These are phyloP conservation scores for Rhynchospora breviuscula DNA, from an alignment of 176 grass and related monocot genomes.

Conservation along the genomic window DNA sequence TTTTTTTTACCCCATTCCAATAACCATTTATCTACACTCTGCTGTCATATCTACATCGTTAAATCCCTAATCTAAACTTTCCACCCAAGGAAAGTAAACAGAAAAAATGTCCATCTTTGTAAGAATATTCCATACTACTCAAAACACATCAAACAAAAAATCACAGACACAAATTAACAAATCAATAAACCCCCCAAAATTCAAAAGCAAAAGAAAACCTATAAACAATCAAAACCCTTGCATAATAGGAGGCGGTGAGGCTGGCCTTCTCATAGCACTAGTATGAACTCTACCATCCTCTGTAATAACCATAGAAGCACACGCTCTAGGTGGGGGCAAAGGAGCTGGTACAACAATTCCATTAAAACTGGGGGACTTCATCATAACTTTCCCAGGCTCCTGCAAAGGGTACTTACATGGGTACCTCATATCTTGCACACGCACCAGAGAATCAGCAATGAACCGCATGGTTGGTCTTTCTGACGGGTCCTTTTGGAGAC, in stretches of 20 bases:
- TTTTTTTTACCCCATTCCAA: background rate
- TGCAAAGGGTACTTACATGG: conserved; percentile 68
- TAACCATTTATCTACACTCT: conserved; percentile 63
- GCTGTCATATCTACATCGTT: conserved; percentile 58
- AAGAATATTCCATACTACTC: conserved; percentile 36
- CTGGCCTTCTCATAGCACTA: conserved; percentile 34
- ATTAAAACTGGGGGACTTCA: conserved; percentile 81
- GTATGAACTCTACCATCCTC: conserved; percentile 53
- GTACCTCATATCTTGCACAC: conserved; percentile 83
- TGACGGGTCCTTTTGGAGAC: conserved; percentile 70
- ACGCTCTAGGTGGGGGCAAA: conserved; percentile 46
- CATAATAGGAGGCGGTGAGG: conserved; percentile 20
- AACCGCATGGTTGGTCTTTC: conserved; percentile 87
- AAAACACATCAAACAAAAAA: conserved; percentile 40
- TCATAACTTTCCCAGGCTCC: conserved; percentile 85
- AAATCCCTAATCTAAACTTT: conserved; percentile 31
- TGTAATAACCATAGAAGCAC: conserved; percentile 44
- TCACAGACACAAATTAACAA: conserved; percentile 44
- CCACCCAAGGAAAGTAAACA: conserved; percentile 25
- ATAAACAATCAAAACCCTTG: conserved; percentile 94
- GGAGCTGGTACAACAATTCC: conserved; percentile 55
- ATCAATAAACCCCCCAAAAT: conserved; percentile 28
- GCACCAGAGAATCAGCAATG: conserved; percentile 50
- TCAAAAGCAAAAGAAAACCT: conserved; percentile 28
- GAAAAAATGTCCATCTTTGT: background rate